Conservation (phyloP, 768 basidiomycete genomes). For the Mycena rosella region DNA sequence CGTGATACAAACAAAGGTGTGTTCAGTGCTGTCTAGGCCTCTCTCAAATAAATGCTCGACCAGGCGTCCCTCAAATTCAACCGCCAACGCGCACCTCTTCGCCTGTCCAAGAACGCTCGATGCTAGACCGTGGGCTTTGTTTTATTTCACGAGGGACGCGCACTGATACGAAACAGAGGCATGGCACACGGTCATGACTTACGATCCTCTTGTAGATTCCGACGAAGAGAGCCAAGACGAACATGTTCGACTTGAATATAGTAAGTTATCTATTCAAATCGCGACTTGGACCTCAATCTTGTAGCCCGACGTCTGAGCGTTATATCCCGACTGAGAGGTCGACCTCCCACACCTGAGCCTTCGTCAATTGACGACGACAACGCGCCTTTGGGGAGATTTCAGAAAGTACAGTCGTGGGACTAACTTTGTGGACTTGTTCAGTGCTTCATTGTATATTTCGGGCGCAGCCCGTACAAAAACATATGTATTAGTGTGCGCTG, state of each 20-base stretch:
- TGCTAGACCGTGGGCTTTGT: conserved; percentile 59
- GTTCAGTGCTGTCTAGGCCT: not conserved
- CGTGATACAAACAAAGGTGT: conserved; percentile 13
- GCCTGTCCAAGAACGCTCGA: conserved; percentile 51
- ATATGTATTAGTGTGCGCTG: conserved; percentile 30
- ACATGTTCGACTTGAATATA: conserved; percentile 72
- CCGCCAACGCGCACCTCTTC: conserved; percentile 16
- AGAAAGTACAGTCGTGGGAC: conserved; percentile 35
- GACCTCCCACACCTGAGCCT: conserved; percentile 62
- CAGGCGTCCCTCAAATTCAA: conserved; percentile 25
- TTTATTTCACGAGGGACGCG: conserved; percentile 15
- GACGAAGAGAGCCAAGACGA: conserved; percentile 80
- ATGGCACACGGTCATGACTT: conserved; percentile 73
- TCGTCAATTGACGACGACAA: conserved; percentile 37
- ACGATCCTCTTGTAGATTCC: conserved; percentile 78
- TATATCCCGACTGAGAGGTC: conserved; percentile 64
- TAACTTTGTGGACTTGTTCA: conserved; percentile 18
- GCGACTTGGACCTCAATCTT: conserved; percentile 12
- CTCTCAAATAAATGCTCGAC: conserved; percentile 6
- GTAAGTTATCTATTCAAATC: conserved; percentile 47
- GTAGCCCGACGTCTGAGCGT: conserved; percentile 66
- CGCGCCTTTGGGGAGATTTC: conserved; percentile 31
- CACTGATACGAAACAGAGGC: conserved; percentile 64
- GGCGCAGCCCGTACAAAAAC: conserved; percentile 33
- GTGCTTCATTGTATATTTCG: conserved; percentile 21